These are phyloP conservation scores for Claviceps paspali DNA, from an alignment of 2,329 filamentous ascomycete genomes.

Conservation along the genomic window DNA sequence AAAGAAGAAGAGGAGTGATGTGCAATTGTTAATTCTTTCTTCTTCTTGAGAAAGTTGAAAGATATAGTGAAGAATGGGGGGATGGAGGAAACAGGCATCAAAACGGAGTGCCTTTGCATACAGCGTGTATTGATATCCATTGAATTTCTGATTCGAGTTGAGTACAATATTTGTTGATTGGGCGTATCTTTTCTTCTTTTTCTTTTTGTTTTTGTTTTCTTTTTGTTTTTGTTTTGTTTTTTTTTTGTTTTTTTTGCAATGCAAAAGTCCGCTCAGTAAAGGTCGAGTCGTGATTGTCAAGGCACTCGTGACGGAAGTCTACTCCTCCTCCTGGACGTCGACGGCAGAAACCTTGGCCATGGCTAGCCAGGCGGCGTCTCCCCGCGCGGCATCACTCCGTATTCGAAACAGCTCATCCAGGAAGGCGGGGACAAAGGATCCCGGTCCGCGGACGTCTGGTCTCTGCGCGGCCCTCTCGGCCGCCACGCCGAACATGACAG, in stretches of 20 bases:
- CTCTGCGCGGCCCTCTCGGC: conserved; percentile 55
- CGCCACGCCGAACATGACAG: conserved; percentile 62
- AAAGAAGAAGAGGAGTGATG: no score
- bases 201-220: background rate
- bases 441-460: conserved; percentile 57
- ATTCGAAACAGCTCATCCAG: conserved; percentile 52
- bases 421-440: conserved; percentile 74
- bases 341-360: conserved; percentile 32
- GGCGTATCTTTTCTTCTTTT: background rate
- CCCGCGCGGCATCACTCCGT: conserved; percentile 30
- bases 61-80: no score
- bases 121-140: no score
- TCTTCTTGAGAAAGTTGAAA: no score
- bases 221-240: background rate
- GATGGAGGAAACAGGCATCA: no score
- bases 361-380: conserved; percentile 35
- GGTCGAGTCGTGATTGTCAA: no score
- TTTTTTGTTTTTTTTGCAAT: background rate
- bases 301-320: no score
- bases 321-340: conserved; percentile 12
- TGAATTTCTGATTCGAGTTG: no score
- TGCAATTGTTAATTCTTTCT: no score
- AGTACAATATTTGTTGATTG: no score
- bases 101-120: no score
- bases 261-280: no score